Base-by-base conservation (phyloP, 306 rosid species). In the Lathyrus oleraceus region DNA sequence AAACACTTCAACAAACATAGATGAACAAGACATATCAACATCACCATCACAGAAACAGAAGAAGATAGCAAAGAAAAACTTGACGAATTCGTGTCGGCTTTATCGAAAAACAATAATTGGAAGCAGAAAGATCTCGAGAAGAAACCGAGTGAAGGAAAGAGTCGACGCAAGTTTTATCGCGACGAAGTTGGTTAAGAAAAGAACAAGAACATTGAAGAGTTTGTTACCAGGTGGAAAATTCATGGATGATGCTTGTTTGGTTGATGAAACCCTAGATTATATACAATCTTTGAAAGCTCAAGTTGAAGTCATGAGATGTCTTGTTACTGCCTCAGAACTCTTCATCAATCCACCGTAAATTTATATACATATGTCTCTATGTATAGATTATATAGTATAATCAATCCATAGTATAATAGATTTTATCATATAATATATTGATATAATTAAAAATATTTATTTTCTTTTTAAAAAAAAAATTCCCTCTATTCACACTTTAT, bases 181-280 rank as follows among this genome's bases (percentile, higher is more conserved):
- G 0, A 87, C 52, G 75, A 77, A 68, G 49, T 3, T 92, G 71
- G 83, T 86, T 3, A 16, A 71, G 76, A 89, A 86, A 61, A 87
- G 92, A 81, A 87, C 83, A 6, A 65, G 54, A 39, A 69, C 65
- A 60, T 83, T 92, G 2, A 85, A 77, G 80, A 79, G 88, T 44
- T 72, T 92, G n/a, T 74, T 92, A 11, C 98, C 96, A 8, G 96
- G 98, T 0, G 96, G 96, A 19, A 82, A 87, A 54, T 82, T 43
- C 47, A 82, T 89, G 89, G 95, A 89, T 8, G 89, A 83, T 28
- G 53, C 66, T 17, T 73, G 72, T 53, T 78, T 92, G 88, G 77
- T 92, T 9, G 87, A 81, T 21, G 98, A 92, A 92, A 79, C 96
- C 87, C 92, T 92, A 81, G 98, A 92, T 82, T 92, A 92, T 49